Base-by-base conservation (phyloP, 106 monocot genomes). In the Phalaenopsis aphrodite region DNA sequence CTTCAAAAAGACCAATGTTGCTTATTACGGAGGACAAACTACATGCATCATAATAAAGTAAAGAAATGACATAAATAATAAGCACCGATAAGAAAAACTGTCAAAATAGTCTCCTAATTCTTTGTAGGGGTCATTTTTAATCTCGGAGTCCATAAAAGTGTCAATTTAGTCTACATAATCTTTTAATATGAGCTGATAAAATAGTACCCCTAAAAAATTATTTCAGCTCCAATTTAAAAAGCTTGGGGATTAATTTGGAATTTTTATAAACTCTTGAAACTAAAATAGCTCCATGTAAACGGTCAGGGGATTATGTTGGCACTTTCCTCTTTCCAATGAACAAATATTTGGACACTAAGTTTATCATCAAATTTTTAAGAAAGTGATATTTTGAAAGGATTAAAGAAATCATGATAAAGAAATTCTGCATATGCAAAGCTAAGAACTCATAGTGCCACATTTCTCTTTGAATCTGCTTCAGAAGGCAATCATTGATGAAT, bases 1-100 rank as follows among this genome's bases (percentile, higher is more conserved):
- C 99, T 99, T 77, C 55, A 42, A 84, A 30, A 73, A 79, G 23
- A 68, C 64, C 75, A 15, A 65, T 16, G 52, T 71, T 75, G n/a
- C 75, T n/a, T 9, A 48, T n/a, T 8, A 75, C 23, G 10, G 21
- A 75, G 23, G n/a, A 49, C 1, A 76, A 30, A 0, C 4, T 52
- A 76, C 8, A 49, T 19, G 23, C 3, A 52, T 23, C 16, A 76
- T 49, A 23, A n/a, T 49, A 52, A 21, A 76, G 3, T 39, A 72
- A 72, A 43, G 45, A n/a, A 5, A 74, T 11, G 41, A 0, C 39
- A 69, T 39, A 69, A 38, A 69, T 39, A 39, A 39, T 15, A 39
- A 3, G 8, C 2, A n/a, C 19, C 2, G 1, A 61, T 39, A 69
- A 30, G 30, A 30, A 30, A 30, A 30, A 30, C 0, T 30, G 30